Evolutionary conservation across 2,329 filamentous ascomycete genomes (phyloP).

Genomic region (Diaporthe sp.): DNA sequence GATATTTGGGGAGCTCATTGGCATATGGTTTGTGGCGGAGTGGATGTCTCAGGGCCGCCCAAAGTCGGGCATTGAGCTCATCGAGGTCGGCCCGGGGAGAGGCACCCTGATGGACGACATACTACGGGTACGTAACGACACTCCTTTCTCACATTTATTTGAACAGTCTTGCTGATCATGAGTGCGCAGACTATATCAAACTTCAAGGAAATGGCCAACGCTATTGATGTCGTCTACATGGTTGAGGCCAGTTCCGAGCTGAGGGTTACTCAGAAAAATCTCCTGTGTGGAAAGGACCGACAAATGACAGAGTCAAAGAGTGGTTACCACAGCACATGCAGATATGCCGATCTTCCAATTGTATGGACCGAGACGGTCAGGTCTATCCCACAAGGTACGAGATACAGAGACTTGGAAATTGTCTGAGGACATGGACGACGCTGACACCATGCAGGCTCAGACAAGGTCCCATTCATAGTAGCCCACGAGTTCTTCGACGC

Average conservation of each 20-base stretch:
- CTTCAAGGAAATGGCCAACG: constrained; percentile 82
- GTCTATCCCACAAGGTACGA: constrained; percentile 78
- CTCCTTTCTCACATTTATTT: neutral
- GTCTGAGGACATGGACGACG: neutral
- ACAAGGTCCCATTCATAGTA: constrained; percentile 89
- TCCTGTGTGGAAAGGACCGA: constrained; percentile 81
- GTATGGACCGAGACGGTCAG: constrained; percentile 92
- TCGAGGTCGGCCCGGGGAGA: constrained; percentile 93
- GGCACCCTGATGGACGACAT: constrained; percentile 98
- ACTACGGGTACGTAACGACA: constrained; percentile 75
- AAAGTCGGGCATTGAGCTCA: constrained; percentile 82
- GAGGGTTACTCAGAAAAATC: constrained; percentile 80
- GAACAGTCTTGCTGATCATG: constrained; percentile 18
- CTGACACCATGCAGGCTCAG: constrained; percentile 60
- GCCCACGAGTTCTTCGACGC: constrained; percentile 99
- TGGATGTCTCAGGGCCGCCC: constrained; percentile 92
- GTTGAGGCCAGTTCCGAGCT: constrained; percentile 92
- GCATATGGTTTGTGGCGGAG: constrained; percentile 95
- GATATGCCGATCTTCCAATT: constrained; percentile 80
- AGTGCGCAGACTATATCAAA: constrained; percentile 78
- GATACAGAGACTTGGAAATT: neutral
- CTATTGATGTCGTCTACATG: constrained; percentile 90
- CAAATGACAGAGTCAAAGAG: constrained; percentile 77
- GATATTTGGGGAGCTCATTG: constrained; percentile 93
- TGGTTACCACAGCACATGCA: constrained; percentile 81